phyloP scores from a whole-genome alignment of 2,329 filamentous ascomycete genomes.

The Aspergillus puulaauensis region DNA sequence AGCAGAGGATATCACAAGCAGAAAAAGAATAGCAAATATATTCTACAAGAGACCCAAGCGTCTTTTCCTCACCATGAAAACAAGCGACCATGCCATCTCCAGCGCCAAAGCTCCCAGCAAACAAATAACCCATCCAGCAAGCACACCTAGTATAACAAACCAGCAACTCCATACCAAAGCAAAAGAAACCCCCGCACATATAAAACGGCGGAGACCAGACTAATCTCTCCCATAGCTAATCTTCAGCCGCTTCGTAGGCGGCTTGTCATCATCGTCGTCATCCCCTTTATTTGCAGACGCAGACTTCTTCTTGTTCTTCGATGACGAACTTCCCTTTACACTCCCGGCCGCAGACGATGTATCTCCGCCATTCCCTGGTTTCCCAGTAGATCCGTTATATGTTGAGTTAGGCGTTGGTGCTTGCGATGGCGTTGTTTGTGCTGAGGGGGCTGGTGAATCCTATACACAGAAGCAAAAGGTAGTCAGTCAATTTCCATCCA shows the following conservation, averaged over 20 bases:
- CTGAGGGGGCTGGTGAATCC: constrained; percentile 46
- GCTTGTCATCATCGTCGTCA: constrained; percentile 37
- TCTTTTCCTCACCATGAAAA: background rate
- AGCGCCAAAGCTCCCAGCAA: background rate
- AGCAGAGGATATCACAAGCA: background rate
- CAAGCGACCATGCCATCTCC: background rate
- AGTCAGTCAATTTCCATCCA: too few relatives aligned
- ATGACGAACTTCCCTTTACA: constrained; percentile 32
- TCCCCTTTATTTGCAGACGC: constrained; percentile 27
- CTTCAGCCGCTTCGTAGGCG: constrained; percentile 44
- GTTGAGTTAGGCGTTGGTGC: constrained; percentile 46
- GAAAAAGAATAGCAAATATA: background rate
- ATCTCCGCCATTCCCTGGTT: constrained; percentile 28
- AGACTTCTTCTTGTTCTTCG: constrained; percentile 45
- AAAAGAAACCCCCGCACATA: background rate
- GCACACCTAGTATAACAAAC: background rate
- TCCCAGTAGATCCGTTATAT: constrained; percentile 29
- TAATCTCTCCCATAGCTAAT: constrained; percentile 47
- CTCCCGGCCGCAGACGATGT: constrained; percentile 26
- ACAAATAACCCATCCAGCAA: background rate
- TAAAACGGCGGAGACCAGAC: background rate
- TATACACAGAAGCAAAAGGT: constrained; percentile 16
- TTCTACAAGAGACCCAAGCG: background rate
- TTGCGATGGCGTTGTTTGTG: constrained; percentile 47
- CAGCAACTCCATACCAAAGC: background rate